These are phyloP conservation scores for Xerophyta viscosa DNA, from an alignment of 106 monocot species.

Conservation along the genomic window DNA sequence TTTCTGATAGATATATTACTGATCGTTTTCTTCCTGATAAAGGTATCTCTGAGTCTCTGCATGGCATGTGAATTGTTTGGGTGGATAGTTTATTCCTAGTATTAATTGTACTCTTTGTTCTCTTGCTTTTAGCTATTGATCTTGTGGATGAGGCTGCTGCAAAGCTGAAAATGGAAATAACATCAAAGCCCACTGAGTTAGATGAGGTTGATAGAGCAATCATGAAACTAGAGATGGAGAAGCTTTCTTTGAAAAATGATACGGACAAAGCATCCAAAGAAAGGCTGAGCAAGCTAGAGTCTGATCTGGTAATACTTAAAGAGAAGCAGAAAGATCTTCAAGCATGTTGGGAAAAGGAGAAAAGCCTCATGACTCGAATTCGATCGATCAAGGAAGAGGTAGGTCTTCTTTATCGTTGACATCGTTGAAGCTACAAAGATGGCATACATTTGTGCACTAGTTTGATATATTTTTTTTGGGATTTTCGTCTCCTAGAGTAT, in stretches of 20 bases:
- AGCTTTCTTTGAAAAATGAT: slow-evolving; percentile 87
- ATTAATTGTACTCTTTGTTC: background rate
- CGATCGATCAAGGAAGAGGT: slow-evolving; percentile 93
- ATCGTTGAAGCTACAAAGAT: too few species aligned
- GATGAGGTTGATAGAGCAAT: slow-evolving; percentile 91
- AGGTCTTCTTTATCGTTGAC: background rate
- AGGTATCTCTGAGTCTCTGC: too few species aligned
- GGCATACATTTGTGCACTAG: too few species aligned
- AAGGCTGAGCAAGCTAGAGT: slow-evolving; percentile 66
- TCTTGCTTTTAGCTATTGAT: slow-evolving; percentile 66
- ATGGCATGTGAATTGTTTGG: too few species aligned
- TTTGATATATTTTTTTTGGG: too few species aligned
- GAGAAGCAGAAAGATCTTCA: slow-evolving; percentile 64
- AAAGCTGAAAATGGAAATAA: slow-evolving; percentile 98
- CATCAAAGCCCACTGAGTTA: slow-evolving; percentile 91
- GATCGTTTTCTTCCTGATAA: slow-evolving; percentile 97
- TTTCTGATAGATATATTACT: slow-evolving; percentile 95
- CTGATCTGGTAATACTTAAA: slow-evolving; percentile 65
- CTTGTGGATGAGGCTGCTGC: slow-evolving; percentile 98
- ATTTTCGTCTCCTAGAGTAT: too few species aligned
- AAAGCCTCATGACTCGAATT: slow-evolving; percentile 71
- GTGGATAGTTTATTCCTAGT: too few species aligned
- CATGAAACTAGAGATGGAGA: slow-evolving; percentile 96
- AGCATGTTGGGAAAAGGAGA: slow-evolving; percentile 76
- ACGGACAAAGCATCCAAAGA: slow-evolving; percentile 89